These are phyloP conservation scores for Selenicereus undatus DNA, from an alignment of 148 eudicot genomes.

Conservation along the genomic window DNA sequence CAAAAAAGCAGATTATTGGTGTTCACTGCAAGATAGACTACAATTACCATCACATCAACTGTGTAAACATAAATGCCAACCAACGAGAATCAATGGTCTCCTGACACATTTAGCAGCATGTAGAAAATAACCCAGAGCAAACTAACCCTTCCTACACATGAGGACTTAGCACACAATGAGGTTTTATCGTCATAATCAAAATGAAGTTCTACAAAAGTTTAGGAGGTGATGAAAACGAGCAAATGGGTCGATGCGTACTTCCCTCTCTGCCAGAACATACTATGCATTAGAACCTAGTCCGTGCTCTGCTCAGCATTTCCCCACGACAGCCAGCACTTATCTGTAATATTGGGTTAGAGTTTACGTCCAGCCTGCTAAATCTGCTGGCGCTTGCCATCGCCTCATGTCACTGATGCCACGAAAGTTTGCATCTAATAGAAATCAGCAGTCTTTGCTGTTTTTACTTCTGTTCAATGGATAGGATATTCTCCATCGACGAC, in stretches of 20 bases:
- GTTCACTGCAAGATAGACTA: too few species aligned
- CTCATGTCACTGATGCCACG: constrained; percentile 6
- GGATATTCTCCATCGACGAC: constrained; percentile 16
- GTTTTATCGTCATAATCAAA: constrained; percentile 5
- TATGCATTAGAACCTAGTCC: neutral
- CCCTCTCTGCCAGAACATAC: constrained; percentile 3
- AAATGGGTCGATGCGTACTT: constrained; percentile 12
- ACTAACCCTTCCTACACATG: neutral
- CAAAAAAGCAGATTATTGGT: too few species aligned
- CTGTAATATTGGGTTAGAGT: constrained; percentile 16
- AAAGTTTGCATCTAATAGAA: neutral
- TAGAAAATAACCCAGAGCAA: constrained; percentile 5
- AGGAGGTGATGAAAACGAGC: constrained; percentile 9
- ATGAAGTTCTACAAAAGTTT: neutral
- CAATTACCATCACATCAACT: too few species aligned
- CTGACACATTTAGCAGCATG: neutral
- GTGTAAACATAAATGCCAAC: too few species aligned
- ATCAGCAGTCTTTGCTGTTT: constrained; percentile 12
- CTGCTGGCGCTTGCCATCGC: neutral
- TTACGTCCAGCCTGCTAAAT: constrained; percentile 18
- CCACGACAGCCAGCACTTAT: constrained; percentile 1
- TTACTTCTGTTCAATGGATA: constrained; percentile 12
- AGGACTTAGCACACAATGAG: neutral
- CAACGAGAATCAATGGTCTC: neutral
- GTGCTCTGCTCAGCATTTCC: neutral